Conservation (phyloP, 1,139 yeast genomes). For the Candida anutae region DNA sequence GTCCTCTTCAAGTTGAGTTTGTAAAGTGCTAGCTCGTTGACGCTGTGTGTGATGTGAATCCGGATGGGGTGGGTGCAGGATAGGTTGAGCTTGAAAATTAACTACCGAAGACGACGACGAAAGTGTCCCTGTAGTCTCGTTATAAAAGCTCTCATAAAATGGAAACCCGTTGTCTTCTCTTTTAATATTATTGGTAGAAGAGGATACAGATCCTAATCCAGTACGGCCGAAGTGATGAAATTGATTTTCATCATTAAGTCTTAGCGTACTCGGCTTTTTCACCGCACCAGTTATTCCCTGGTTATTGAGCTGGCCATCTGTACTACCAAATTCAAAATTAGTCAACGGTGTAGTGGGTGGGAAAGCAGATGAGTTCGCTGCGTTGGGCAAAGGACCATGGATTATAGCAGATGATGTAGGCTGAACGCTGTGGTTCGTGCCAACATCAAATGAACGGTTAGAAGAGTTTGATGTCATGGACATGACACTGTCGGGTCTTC, state of each 20-base stretch:
- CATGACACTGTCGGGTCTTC: slow-evolving; percentile 37
- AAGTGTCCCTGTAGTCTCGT: slow-evolving; percentile 4
- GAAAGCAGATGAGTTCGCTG: slow-evolving; percentile 21
- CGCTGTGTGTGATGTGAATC: slow-evolving; percentile 1
- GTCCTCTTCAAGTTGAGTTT: slow-evolving; percentile 1
- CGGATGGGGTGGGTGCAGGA: slow-evolving; percentile 1
- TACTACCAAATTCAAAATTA: slow-evolving; percentile 3
- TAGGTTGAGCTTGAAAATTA: slow-evolving; percentile 3
- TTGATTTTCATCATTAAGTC: slow-evolving; percentile 5
- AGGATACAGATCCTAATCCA: slow-evolving; percentile 8
- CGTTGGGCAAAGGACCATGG: slow-evolving; percentile 16
- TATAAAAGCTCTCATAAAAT: slow-evolving; percentile 5
- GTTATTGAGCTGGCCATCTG: slow-evolving; percentile 1
- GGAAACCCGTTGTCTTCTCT: slow-evolving; percentile 5
- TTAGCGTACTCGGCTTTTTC: slow-evolving; percentile 3
- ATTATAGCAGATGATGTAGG: slow-evolving; percentile 7
- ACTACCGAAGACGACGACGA: slow-evolving; percentile 8
- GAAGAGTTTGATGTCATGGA: slow-evolving; percentile 36
- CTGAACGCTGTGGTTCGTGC: slow-evolving; percentile 11
- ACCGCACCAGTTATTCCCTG: slow-evolving; percentile 4
- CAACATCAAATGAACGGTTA: slow-evolving; percentile 9
- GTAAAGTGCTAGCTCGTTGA: not conserved
- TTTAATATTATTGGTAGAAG: slow-evolving; percentile 5
- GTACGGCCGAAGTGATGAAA: slow-evolving; percentile 11
- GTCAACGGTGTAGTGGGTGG: slow-evolving; percentile 19